These are phyloP conservation scores for Aureobasidium sp. DNA, from an alignment of 2,329 filamentous ascomycete genomes.

Conservation along the genomic window DNA sequence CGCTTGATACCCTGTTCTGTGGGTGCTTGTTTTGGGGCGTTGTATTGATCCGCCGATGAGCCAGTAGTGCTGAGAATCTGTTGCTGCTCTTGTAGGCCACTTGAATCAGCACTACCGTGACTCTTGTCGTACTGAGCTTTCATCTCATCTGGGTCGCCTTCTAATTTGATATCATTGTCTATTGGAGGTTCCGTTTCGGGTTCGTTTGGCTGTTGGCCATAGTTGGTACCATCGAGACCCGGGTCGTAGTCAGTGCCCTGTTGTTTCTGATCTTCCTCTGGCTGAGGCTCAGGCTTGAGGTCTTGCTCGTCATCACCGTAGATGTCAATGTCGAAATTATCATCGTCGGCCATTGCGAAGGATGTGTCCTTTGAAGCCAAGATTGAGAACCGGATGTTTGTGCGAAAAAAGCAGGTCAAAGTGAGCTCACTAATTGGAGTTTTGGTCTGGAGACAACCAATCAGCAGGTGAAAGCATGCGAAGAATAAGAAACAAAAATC, in stretches of 20 bases:
- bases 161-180: not conserved
- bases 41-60: conserved; percentile 31
- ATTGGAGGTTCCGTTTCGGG: conserved; percentile 19
- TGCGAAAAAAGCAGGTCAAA: not conserved
- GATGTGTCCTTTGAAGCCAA: not conserved
- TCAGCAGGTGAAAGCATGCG: not conserved
- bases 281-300: conserved; percentile 15
- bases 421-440: not conserved
- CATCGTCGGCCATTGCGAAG: conserved; percentile 46
- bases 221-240: conserved; percentile 25
- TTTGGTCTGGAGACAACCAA: not conserved
- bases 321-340: conserved; percentile 66
- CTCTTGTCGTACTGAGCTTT: conserved; percentile 10
- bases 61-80: conserved; percentile 34
- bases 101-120: not conserved
- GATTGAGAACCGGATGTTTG: not conserved
- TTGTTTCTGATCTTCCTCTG: conserved; percentile 22
- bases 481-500: not conserved
- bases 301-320: conserved; percentile 51
- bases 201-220: conserved; percentile 20
- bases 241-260: conserved; percentile 22
- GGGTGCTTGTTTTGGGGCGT: conserved; percentile 35
- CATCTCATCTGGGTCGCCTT: conserved; percentile 17
- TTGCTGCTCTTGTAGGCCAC: conserved; percentile 16
- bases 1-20: conserved; percentile 55